Evolutionary conservation across 78 protist genomes (phyloP).

Genomic region (Ministeria vibrans): DNA sequence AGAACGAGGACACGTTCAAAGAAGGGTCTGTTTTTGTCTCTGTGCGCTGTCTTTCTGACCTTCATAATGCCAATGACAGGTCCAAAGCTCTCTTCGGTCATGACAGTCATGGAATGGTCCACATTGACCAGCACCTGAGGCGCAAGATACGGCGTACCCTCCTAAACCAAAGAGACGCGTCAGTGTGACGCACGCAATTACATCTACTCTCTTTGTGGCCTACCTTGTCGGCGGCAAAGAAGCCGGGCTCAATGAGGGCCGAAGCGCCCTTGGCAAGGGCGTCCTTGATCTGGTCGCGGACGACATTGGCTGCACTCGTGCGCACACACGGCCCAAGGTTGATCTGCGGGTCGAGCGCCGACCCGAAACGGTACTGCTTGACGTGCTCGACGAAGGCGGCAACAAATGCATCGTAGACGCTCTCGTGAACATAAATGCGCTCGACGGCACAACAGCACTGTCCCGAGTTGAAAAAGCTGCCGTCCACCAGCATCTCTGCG

Average conservation of each 20-base stretch:
- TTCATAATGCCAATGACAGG: constrained; percentile 33
- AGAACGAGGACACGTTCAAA: no score
- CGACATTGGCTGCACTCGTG: constrained; percentile 13
- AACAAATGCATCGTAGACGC: not conserved
- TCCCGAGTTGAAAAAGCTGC: constrained; percentile 4
- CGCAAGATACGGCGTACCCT: constrained; percentile 12
- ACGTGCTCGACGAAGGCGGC: not conserved
- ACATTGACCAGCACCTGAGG: constrained; percentile 23
- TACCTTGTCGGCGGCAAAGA: not conserved
- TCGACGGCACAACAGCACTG: not conserved
- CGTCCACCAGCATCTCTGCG: constrained; percentile 11
- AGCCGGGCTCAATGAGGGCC: not conserved
- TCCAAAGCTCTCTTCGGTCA: constrained; percentile 27
- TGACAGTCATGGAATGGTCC: constrained; percentile 14
- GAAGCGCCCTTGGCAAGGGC: constrained; percentile 12
- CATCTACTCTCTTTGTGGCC: not conserved
- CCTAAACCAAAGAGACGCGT: not conserved
- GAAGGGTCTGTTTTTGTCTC: no score
- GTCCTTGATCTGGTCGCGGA: constrained; percentile 24
- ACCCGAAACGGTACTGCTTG: constrained; percentile 14
- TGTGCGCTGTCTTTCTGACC: not conserved
- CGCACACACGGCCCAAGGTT: constrained; percentile 14
- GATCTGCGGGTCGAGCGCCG: constrained; percentile 9
- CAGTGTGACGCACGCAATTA: no score
- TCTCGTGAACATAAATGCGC: constrained; percentile 5